phyloP scores from a whole-genome alignment of 2,329 filamentous ascomycete genomes.

The Bipolaris gigantea region DNA sequence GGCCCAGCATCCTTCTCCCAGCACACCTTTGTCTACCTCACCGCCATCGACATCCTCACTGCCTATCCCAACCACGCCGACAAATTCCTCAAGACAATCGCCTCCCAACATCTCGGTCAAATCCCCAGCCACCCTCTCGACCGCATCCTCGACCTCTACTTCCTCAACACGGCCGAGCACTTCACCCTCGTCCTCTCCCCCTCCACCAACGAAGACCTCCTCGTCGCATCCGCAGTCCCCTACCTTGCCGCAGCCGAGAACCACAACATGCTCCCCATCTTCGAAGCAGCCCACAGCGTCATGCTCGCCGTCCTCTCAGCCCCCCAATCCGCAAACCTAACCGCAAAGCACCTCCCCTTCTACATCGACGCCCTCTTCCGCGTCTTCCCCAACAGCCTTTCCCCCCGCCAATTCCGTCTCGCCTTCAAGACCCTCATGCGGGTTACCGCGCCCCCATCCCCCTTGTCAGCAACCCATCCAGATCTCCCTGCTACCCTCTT shows the following conservation, averaged over 20 bases:
- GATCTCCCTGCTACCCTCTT: slow-evolving; percentile 78
- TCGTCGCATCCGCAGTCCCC: slow-evolving; percentile 72
- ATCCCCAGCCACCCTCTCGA: slow-evolving; percentile 68
- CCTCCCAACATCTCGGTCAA: slow-evolving; percentile 56
- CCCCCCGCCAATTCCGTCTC: slow-evolving; percentile 81
- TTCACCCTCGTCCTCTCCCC: slow-evolving; percentile 71
- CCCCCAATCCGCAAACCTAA: slow-evolving; percentile 72
- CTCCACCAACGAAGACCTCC: slow-evolving; percentile 68
- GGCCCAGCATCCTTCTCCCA: slow-evolving; percentile 76
- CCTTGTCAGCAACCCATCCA: slow-evolving; percentile 71
- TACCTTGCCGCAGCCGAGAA: slow-evolving; percentile 68
- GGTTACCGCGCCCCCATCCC: slow-evolving; percentile 77
- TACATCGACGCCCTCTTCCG: slow-evolving; percentile 81
- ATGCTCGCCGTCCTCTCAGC: slow-evolving; percentile 79
- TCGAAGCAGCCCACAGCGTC: slow-evolving; percentile 84
- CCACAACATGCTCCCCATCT: slow-evolving; percentile 66
- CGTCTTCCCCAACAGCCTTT: slow-evolving; percentile 78
- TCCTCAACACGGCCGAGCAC: slow-evolving; percentile 84
- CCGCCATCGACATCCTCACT: slow-evolving; percentile 78
- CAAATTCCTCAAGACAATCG: slow-evolving; percentile 67
- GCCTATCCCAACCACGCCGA: slow-evolving; percentile 68
- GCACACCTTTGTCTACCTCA: slow-evolving; percentile 80
- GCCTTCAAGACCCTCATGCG: slow-evolving; percentile 85
- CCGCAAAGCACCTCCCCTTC: slow-evolving; percentile 72
- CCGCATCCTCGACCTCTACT: slow-evolving; percentile 79